Conservation (phyloP, 2,329 filamentous ascomycete genomes). For the Exophiala phaeomuriformis region DNA sequence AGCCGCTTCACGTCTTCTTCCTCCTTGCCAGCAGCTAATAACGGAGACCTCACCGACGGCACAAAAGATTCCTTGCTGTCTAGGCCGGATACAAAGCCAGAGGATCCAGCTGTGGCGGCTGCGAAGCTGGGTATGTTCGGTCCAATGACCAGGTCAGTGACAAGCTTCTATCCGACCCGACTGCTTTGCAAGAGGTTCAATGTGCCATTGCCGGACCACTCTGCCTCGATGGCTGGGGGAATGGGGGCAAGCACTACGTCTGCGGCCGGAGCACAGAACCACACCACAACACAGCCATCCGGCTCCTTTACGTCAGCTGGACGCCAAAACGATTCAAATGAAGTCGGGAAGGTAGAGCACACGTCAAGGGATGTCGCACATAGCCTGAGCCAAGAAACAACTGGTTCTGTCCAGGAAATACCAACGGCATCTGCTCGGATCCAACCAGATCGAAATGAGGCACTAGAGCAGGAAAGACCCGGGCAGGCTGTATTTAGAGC, state of each 20-base stretch:
- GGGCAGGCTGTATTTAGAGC: constrained; percentile 78
- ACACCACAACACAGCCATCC: constrained; percentile 1
- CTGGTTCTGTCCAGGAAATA: neutral
- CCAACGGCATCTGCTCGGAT: constrained; percentile 38
- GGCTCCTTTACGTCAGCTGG: constrained; percentile 31
- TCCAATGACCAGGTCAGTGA: constrained; percentile 65
- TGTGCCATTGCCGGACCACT: constrained; percentile 59
- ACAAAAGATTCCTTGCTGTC: constrained; percentile 35
- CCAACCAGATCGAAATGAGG: constrained; percentile 69
- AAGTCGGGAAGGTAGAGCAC: neutral
- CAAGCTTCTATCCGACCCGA: constrained; percentile 70
- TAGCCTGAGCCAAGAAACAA: neutral
- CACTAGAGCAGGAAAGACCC: constrained; percentile 64
- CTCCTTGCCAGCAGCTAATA: constrained; percentile 31
- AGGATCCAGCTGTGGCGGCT: constrained; percentile 76
- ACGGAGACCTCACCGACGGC: constrained; percentile 24
- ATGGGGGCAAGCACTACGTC: constrained; percentile 29
- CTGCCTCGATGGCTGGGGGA: constrained; percentile 20
- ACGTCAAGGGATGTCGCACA: neutral
- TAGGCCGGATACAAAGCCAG: constrained; percentile 45
- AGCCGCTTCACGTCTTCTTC: constrained; percentile 77
- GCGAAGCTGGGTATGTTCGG: constrained; percentile 92
- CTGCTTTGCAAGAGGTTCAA: constrained; percentile 93
- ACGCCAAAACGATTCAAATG: constrained; percentile 27
- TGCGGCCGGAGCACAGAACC: constrained; percentile 1